These are phyloP conservation scores for Candida michaelii DNA, from an alignment of 805 yeast species.

Conservation along the genomic window DNA sequence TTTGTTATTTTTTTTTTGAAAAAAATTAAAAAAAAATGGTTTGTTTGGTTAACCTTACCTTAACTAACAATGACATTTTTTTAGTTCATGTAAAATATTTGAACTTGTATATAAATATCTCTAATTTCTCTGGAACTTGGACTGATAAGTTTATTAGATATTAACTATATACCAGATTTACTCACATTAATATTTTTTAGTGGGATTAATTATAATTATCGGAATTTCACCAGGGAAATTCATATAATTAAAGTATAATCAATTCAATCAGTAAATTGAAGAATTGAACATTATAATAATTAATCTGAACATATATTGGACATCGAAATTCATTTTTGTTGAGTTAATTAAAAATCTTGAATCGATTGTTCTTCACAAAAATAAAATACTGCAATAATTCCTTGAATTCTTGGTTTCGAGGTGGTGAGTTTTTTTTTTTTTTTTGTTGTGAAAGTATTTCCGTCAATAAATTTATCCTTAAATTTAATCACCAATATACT, in stretches of 20 bases:
- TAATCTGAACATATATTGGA: too few relatives aligned
- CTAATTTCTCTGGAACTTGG: background rate
- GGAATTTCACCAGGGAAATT: background rate
- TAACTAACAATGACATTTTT: background rate
- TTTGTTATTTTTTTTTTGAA: too few relatives aligned
- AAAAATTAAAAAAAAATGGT: too few relatives aligned
- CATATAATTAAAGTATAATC: background rate
- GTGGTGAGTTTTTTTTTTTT: slow-evolving; percentile 7
- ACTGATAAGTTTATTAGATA: background rate
- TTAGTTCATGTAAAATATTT: background rate
- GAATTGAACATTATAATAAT: too few relatives aligned
- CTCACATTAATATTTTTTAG: background rate
- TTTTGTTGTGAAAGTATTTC: slow-evolving; percentile 6
- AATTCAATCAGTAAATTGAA: too few relatives aligned
- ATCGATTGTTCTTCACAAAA: background rate
- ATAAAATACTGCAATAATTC: background rate
- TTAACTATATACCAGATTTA: too few relatives aligned
- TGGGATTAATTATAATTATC: background rate
- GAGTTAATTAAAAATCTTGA: slow-evolving; percentile 1
- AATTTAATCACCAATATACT: background rate
- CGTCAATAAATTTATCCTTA: slow-evolving; percentile 1
- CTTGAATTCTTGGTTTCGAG: slow-evolving; percentile 7
- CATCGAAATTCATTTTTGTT: too few relatives aligned
- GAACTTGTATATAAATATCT: slow-evolving; percentile 4
- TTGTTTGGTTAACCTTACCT: slow-evolving; percentile 1